Evolutionary conservation across 2,329 filamentous ascomycete species (phyloP).

Genomic region (Neonectria hederae): DNA sequence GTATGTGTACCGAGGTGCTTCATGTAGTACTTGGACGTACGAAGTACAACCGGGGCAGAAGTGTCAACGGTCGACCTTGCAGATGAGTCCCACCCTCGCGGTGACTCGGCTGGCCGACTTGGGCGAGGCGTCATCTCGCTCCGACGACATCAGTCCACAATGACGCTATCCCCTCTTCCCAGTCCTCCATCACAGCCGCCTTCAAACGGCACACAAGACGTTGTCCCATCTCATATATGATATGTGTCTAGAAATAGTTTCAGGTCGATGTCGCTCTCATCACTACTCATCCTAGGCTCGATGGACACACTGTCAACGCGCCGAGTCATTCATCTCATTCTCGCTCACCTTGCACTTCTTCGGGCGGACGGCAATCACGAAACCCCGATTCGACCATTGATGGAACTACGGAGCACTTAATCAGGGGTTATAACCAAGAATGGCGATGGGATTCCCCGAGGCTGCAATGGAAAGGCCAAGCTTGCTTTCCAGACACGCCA

Average conservation of each 20-base stretch:
- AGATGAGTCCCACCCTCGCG: conserved; percentile 32
- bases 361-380: conserved; percentile 8
- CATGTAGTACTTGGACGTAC: neutral
- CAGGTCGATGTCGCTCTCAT: neutral
- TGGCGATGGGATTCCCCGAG: neutral
- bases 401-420: neutral
- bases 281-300: neutral
- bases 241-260: neutral
- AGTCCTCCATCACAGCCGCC: conserved; percentile 8
- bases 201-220: neutral
- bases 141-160: conserved; percentile 42
- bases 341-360: neutral
- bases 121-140: conserved; percentile 41
- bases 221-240: neutral
- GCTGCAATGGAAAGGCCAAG: neutral
- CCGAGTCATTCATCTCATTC: neutral
- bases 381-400: conserved; percentile 12
- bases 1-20: conserved; percentile 5
- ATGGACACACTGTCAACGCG: neutral
- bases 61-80: conserved; percentile 27
- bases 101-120: conserved; percentile 31
- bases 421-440: conserved; percentile 7
- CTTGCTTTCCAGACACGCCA: conserved; percentile 10
- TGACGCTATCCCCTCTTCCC: conserved; percentile 32
- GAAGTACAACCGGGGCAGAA: conserved; percentile 15